phyloP scores from a whole-genome alignment of 2,329 filamentous ascomycete genomes.

The Lecanicillium sp. region DNA sequence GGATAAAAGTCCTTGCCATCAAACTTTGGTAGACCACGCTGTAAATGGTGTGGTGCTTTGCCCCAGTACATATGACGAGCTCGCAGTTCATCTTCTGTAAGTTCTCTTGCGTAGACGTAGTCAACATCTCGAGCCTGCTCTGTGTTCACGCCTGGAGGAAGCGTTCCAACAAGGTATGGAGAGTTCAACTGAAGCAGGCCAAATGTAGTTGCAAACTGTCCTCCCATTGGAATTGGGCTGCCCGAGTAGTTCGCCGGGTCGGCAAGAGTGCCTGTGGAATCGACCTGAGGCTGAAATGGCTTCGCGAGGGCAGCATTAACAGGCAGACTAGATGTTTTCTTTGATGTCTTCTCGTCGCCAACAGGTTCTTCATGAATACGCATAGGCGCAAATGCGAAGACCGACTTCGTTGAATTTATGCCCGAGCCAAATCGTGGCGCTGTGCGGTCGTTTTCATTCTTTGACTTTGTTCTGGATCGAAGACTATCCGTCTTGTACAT shows the following conservation, averaged over 20 bases:
- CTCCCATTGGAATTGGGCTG: conserved; percentile 1
- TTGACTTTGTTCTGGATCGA: conserved; percentile 6
- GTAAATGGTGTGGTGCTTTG: conserved; percentile 40
- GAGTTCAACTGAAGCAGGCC: conserved; percentile 10
- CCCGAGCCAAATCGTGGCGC: conserved; percentile 13
- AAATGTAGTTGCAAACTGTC: conserved; percentile 4
- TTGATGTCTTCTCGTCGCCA: conserved; percentile 17
- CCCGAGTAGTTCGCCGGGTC: conserved; percentile 9
- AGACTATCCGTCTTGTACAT: neutral
- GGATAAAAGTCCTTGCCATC: conserved; percentile 59
- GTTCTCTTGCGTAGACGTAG: conserved; percentile 47
- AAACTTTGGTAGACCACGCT: conserved; percentile 52
- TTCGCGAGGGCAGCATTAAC: conserved; percentile 40
- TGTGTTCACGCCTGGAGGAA: conserved; percentile 36
- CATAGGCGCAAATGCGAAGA: conserved; percentile 12
- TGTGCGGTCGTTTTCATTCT: conserved; percentile 9
- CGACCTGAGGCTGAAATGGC: conserved; percentile 33
- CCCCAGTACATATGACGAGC: conserved; percentile 56
- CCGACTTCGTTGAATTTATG: conserved; percentile 22
- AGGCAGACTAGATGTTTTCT: conserved; percentile 31
- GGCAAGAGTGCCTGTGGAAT: conserved; percentile 8
- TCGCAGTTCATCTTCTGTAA: conserved; percentile 51
- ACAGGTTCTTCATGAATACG: conserved; percentile 13
- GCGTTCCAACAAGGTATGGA: conserved; percentile 49
- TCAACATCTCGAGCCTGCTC: conserved; percentile 35